These are phyloP conservation scores for Boletus rufocinnamomeus DNA, from an alignment of 768 basidiomycete genomes.

Conservation along the genomic window DNA sequence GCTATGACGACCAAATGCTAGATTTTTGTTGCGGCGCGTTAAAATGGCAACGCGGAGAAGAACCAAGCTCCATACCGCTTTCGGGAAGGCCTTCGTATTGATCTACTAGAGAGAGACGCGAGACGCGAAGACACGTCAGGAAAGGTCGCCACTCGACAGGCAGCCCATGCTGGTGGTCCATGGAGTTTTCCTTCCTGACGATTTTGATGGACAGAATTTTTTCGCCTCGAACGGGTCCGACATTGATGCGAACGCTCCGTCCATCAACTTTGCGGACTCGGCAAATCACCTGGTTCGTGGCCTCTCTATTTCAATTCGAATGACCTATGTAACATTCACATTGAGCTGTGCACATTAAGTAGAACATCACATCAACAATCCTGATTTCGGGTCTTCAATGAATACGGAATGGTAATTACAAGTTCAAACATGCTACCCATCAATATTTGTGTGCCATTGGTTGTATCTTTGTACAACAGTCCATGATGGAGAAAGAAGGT, in stretches of 20 bases:
- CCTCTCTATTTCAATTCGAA: no score
- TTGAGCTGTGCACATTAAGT: no score
- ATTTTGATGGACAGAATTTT: no score
- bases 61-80: constrained; percentile 28
- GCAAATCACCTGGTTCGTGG: no score
- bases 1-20: constrained; percentile 48
- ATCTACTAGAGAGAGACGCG: constrained; percentile 21
- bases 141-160: no score
- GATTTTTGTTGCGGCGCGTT: neutral
- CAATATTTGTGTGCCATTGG: constrained; percentile 22
- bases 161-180: no score
- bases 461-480: constrained; percentile 27
- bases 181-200: no score
- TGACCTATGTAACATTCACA: no score
- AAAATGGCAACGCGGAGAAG: neutral
- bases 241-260: no score
- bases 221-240: no score
- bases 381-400: constrained; percentile 2
- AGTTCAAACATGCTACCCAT: constrained; percentile 7
- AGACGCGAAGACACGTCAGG: constrained; percentile 2
- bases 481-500: constrained; percentile 21
- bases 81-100: constrained; percentile 29
- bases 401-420: constrained; percentile 14
- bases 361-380: no score
- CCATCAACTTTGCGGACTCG: no score